Evolutionary conservation across 371 early-diverging fungal species (phyloP), one percentile per base, ranked within the genome.

Genomic region (Mortierella sp.): DNA sequence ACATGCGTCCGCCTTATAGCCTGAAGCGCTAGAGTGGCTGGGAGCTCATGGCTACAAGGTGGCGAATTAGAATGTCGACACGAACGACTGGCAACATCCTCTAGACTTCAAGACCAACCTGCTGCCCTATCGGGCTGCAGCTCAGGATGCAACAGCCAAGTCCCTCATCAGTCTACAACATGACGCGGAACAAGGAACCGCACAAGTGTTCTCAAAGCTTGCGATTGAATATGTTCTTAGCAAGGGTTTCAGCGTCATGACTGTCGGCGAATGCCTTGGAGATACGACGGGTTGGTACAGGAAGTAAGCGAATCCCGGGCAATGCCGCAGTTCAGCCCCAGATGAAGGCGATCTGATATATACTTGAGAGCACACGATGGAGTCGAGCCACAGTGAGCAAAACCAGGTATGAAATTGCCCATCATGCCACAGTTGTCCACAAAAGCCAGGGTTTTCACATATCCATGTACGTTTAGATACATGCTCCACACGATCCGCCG

Each of bases 1-100:
- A 83, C 60, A 77, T 77, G 76, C 79, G 86, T 14, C 87, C 88
- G 22, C 89, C 92, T 16, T 89, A 83, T 88, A 89, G 56, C 82
- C 86, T 48, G 78, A 84, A 24, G 83, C 84, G 6, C 57, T 67
- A 2, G 80, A 82, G n/a, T 82, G 83, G 37, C 49, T 74, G 24
- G 60, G 53, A 13, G 21, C 0, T 0, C 29, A 56, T 22, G 88
- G 86, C 1, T 86, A 85, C 66, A 81, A 68, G 48, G 67, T 74
- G 27, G 24, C 78, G 27, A 67, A 79, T 49, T 83, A 81, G 83
- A 71, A 81, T 28, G 45, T 66, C 1, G 79, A 81, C 40, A 63
- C 78, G 4, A 54, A 77, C 25, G 81, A 81, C 40, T 79, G 78
- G 79, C 51, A 29, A 51, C 71, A 74, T 44, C 74, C 74, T 3